Percentiles rank a stretch among this genome's conserved stretches.
Conservation (phyloP, 352 stramenopile genomes). For the Pythium biforme region DNA sequence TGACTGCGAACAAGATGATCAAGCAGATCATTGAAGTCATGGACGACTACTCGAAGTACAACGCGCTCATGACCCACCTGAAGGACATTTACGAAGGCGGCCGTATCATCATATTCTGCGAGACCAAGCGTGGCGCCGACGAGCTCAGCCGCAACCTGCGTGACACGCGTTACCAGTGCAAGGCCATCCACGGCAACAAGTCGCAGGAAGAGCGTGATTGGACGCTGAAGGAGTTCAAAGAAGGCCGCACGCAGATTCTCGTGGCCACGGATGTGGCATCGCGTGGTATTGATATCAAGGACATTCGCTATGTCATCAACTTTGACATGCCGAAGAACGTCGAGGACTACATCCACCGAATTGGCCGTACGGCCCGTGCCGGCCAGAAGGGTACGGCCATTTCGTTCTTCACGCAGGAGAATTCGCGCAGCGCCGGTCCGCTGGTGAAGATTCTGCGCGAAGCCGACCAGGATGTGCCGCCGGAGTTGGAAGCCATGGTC, state of each 20-base stretch:
- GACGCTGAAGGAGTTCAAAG: constrained; percentile 97
- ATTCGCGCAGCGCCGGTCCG: constrained; percentile 73
- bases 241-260: constrained; percentile 92
- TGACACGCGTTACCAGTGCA: constrained; percentile 92
- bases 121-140: constrained; percentile 98
- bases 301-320: constrained; percentile 99
- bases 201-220: constrained; percentile 97
- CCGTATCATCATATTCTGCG: constrained; percentile 98
- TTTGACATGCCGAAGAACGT: constrained; percentile 99
- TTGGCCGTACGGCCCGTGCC: constrained; percentile 98
- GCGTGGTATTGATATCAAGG: constrained; percentile 98
- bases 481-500: constrained; percentile 70
- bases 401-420: constrained; percentile 94
- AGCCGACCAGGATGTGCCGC: constrained; percentile 87
- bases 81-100: constrained; percentile 87
- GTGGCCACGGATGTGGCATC: constrained; percentile 99
- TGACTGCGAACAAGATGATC: constrained; percentile 98
- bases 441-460: constrained; percentile 90
- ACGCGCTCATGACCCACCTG: constrained; percentile 82
- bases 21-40: constrained; percentile 97
- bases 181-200: constrained; percentile 99
- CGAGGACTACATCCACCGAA: constrained; percentile 98
- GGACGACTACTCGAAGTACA: constrained; percentile 96
- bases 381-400: constrained; percentile 93
- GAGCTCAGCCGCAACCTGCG: constrained; percentile 94